A percentile compares a stretch with the other conserved stretches of the same genome.
These are phyloP conservation scores for Coniochaeta sp. DNA, from an alignment of 2,329 filamentous ascomycete genomes.

Conservation along the genomic window DNA sequence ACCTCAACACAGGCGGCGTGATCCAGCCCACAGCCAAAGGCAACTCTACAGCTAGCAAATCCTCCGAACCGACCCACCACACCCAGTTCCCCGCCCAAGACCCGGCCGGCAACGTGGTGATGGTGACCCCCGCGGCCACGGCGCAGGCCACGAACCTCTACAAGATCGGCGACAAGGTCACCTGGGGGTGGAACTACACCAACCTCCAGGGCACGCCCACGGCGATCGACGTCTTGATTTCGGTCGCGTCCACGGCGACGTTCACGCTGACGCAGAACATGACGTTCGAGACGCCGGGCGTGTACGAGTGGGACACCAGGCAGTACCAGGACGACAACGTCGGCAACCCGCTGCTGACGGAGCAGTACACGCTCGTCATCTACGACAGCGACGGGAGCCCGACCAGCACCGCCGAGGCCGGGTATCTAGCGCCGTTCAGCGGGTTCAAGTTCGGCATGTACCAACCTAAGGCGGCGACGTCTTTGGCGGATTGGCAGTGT, in stretches of 20 bases:
- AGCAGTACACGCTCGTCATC: slow-evolving; percentile 55
- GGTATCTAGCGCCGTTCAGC: slow-evolving; percentile 44
- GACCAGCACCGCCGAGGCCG: slow-evolving; percentile 43
- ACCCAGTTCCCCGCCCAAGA: slow-evolving; percentile 38
- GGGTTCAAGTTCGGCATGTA: slow-evolving; percentile 54
- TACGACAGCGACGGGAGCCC: slow-evolving; percentile 49
- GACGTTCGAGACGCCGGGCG: slow-evolving; percentile 43
- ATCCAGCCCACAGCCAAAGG: slow-evolving; percentile 8
- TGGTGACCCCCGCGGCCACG: slow-evolving; percentile 43
- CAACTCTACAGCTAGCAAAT: slow-evolving; percentile 20
- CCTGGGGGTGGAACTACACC: slow-evolving; percentile 61
- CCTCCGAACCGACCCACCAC: slow-evolving; percentile 13
- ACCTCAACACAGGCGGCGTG: slow-evolving; percentile 16
- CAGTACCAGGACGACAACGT: slow-evolving; percentile 38
- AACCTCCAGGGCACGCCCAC: slow-evolving; percentile 50
- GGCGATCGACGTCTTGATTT: slow-evolving; percentile 52
- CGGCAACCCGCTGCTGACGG: slow-evolving; percentile 39
- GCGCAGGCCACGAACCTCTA: slow-evolving; percentile 41
- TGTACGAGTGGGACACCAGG: slow-evolving; percentile 53
- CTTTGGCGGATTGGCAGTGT: slow-evolving; percentile 46
- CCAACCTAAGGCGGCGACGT: slow-evolving; percentile 40
- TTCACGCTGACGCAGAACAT: slow-evolving; percentile 60
- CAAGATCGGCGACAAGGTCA: slow-evolving; percentile 54
- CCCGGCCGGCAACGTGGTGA: slow-evolving; percentile 42
- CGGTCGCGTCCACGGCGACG: slow-evolving; percentile 43